Base-by-base conservation (phyloP, 768 basidiomycete genomes). In the Boletus eberwhitei region DNA sequence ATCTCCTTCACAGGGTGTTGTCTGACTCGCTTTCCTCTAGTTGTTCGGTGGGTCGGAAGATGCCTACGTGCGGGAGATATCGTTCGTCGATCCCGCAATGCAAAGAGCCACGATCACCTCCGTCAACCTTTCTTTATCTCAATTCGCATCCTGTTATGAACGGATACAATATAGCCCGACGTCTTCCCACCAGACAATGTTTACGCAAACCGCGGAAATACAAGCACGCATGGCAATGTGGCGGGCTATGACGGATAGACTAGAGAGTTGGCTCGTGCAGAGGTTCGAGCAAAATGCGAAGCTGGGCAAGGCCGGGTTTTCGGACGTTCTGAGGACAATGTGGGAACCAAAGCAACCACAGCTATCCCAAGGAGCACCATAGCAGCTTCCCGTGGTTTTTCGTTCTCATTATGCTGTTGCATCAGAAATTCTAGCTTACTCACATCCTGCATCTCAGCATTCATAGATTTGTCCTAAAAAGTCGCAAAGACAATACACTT, bases 211-310 rank as follows among this genome's bases (percentile, higher is more conserved):
- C n/a, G 95, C 95, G 2, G 88, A 94, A 73, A 85, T 98, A 51
- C 89, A 93, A 68, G 82, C 90, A 3, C 83, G 90, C 51, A 81
- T 89, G 82, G 76, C 82, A 3, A 74, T 91, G 51, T 93, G 91
- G 90, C 79, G 88, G 64, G 82, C 81, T 34, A 83, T 91, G 45
- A 88, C 92, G 8, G 87, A 92, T 70, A 81, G 83, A 59, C 76
- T 98, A 38, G 95, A 98, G 75, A 77, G 76, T 62, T 93, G 89
- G 84, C 82, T 93, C 49, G 85, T 87, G 24, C 85, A 94, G 72
- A 81, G 93, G 54, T 97, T 98, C 62, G 87, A 90, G 71, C 87
- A 92, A 69, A 98, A 98, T 66, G 95, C 95, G 3, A 88, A 88
- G 46, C 74, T 88, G 34, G 95, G 95, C 50, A 91, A 93, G 71